These are phyloP conservation scores for Talaromyces trachyspermus DNA, from an alignment of 495 filamentous ascomycete species.

Conservation along the genomic window DNA sequence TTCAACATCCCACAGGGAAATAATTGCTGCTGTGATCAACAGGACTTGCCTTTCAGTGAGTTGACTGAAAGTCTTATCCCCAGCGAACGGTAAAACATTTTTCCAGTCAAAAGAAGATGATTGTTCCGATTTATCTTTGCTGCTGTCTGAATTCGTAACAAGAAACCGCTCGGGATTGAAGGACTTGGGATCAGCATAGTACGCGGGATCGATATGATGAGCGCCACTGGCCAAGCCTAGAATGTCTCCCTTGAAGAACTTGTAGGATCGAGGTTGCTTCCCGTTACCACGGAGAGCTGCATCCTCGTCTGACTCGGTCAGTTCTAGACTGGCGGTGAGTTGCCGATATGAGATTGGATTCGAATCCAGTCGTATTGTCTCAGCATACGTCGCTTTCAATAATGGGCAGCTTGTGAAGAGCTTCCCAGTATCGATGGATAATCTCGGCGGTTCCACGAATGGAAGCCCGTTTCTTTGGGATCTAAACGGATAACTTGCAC, in stretches of 20 bases:
- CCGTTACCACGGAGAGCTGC: slow-evolving; percentile 13
- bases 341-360: slow-evolving; percentile 38
- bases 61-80: slow-evolving; percentile 29
- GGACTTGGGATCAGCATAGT: slow-evolving; percentile 40
- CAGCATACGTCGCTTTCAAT: slow-evolving; percentile 46
- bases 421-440: slow-evolving; percentile 39
- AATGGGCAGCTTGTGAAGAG: slow-evolving; percentile 42
- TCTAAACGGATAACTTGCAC: slow-evolving; percentile 36
- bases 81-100: slow-evolving; percentile 39
- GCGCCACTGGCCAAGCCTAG: slow-evolving; percentile 43
- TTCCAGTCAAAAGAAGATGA: slow-evolving; percentile 34
- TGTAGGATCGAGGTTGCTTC: slow-evolving; percentile 30
- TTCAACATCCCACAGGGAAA: slow-evolving; percentile 47
- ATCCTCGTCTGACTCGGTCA: slow-evolving; percentile 38
- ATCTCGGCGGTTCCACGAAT: slow-evolving; percentile 39
- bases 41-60: slow-evolving; percentile 42
- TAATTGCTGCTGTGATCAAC: slow-evolving; percentile 37
- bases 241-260: slow-evolving; percentile 40
- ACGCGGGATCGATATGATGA: slow-evolving; percentile 39
- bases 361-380: slow-evolving; percentile 46
- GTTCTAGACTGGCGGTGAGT: slow-evolving; percentile 33
- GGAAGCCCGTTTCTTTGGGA: slow-evolving; percentile 45
- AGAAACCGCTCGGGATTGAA: slow-evolving; percentile 49
- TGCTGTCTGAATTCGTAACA: slow-evolving; percentile 25
- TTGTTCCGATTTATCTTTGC: slow-evolving; percentile 19